A percentile compares a stretch with the other conserved stretches of the same genome.
phyloP scores from a whole-genome alignment of 768 basidiomycete species.

The Lentinus brumalis region DNA sequence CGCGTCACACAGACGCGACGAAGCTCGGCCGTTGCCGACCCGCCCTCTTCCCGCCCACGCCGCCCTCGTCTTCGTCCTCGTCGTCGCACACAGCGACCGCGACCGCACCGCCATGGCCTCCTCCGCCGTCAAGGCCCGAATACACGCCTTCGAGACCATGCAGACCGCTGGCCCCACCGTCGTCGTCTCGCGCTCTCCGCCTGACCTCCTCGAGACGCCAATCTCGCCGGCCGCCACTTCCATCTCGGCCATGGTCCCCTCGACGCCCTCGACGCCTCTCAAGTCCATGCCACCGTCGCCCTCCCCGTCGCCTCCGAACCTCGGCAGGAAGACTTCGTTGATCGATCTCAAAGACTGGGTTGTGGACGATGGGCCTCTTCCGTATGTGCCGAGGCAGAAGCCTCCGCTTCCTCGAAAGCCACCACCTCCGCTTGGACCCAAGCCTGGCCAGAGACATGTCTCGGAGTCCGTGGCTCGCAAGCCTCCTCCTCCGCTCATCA shows the following conservation, averaged over 20 bases:
- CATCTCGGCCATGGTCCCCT: constrained; percentile 44
- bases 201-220: constrained; percentile 49
- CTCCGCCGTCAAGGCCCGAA: constrained; percentile 51
- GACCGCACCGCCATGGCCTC: constrained; percentile 9
- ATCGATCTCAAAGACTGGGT: constrained; percentile 78
- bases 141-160: constrained; percentile 66
- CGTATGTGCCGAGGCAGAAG: constrained; percentile 26
- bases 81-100: background rate
- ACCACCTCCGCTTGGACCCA: constrained; percentile 8
- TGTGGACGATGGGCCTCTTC: constrained; percentile 56
- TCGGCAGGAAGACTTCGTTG: constrained; percentile 53
- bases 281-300: constrained; percentile 21
- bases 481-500: constrained; percentile 49
- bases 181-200: constrained; percentile 23
- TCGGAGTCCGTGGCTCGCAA: constrained; percentile 22
- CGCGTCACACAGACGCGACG: background rate
- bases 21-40: background rate
- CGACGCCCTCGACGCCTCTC: constrained; percentile 27
- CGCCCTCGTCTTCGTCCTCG: background rate
- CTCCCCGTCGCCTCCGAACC: constrained; percentile 28
- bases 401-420: constrained; percentile 18
- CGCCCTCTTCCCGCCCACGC: background rate
- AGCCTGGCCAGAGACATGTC: constrained; percentile 20
- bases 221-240: constrained; percentile 49
- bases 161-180: constrained; percentile 26